Conservation (phyloP, 2,329 filamentous ascomycete genomes). For the Penicillium sp. region DNA sequence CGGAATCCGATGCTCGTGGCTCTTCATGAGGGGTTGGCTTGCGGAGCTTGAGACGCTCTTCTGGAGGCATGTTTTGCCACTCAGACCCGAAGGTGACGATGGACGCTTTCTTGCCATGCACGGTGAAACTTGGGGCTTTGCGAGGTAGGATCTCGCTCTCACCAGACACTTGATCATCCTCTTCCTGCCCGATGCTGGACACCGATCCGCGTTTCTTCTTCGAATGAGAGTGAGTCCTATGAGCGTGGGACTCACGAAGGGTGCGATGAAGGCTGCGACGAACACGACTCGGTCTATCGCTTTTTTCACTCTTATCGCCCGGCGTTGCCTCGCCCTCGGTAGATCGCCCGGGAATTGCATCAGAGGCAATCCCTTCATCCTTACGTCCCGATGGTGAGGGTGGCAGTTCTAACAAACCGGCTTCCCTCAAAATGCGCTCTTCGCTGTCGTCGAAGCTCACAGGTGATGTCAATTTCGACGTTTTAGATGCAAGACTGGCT, state of each 20-base stretch:
- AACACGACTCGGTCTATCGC: conserved; percentile 62
- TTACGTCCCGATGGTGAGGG: conserved; percentile 45
- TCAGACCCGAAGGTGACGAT: conserved; percentile 96
- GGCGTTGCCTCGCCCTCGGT: conserved; percentile 36
- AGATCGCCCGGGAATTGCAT: conserved; percentile 45
- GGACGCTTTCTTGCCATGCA: conserved; percentile 97
- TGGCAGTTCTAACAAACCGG: conserved; percentile 59
- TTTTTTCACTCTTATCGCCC: conserved; percentile 44
- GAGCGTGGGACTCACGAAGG: conserved; percentile 71
- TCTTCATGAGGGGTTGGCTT: conserved; percentile 48
- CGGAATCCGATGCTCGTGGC: conserved; percentile 35
- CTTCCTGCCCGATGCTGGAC: conserved; percentile 56
- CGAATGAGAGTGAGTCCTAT: conserved; percentile 64
- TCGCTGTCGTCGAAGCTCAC: conserved; percentile 62
- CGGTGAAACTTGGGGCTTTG: conserved; percentile 83
- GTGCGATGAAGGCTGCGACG: conserved; percentile 87
- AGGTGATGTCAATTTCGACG: conserved; percentile 36
- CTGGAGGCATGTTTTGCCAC: conserved; percentile 72
- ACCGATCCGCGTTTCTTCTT: conserved; percentile 73
- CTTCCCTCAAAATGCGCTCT: conserved; percentile 65
- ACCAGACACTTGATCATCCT: conserved; percentile 47
- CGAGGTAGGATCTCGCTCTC: conserved; percentile 71
- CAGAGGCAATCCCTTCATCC: conserved; percentile 42
- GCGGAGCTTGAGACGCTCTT: conserved; percentile 68
- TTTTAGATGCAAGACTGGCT: conserved; percentile 34